Evolutionary conservation across 257 asterid species (phyloP).

Genomic region (Penstemon newberryi): DNA sequence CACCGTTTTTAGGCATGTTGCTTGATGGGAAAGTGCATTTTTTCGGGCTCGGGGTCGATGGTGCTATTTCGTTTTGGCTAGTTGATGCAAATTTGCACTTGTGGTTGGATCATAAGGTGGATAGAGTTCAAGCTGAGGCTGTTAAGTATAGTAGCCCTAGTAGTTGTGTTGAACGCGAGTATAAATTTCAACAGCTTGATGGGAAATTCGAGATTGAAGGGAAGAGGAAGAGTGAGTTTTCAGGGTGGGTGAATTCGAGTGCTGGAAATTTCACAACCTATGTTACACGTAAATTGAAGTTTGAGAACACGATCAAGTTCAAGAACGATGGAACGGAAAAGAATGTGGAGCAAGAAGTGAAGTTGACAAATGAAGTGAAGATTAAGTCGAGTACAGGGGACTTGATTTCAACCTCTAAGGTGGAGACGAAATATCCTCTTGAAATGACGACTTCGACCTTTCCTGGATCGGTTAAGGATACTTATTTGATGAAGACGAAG

Average conservation of each 20-base stretch:
- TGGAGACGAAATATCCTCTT: conserved; percentile 54
- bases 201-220: conserved; percentile 55
- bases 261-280: conserved; percentile 66
- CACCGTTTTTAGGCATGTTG: conserved; percentile 61
- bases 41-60: conserved; percentile 54
- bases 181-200: conserved; percentile 42
- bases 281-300: conserved; percentile 37
- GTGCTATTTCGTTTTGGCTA: conserved; percentile 74
- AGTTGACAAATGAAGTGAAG: conserved; percentile 35
- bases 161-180: conserved; percentile 33
- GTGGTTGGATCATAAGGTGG: conserved; percentile 60
- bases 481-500: conserved; percentile 38
- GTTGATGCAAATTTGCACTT: conserved; percentile 79
- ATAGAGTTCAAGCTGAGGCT: conserved; percentile 51
- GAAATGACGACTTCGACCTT: conserved; percentile 32
- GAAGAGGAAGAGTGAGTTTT: conserved; percentile 45
- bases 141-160: conserved; percentile 38
- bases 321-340: conserved; percentile 46
- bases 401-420: conserved; percentile 9
- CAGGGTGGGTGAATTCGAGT: conserved; percentile 79
- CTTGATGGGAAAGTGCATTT: conserved; percentile 57
- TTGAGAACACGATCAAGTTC: conserved; percentile 51
- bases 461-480: conserved; percentile 36
- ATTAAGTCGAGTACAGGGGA: conserved; percentile 30
- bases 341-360: conserved; percentile 52